These are phyloP conservation scores for Pythium dissimile DNA, from an alignment of 352 stramenopile species.

Conservation along the genomic window DNA sequence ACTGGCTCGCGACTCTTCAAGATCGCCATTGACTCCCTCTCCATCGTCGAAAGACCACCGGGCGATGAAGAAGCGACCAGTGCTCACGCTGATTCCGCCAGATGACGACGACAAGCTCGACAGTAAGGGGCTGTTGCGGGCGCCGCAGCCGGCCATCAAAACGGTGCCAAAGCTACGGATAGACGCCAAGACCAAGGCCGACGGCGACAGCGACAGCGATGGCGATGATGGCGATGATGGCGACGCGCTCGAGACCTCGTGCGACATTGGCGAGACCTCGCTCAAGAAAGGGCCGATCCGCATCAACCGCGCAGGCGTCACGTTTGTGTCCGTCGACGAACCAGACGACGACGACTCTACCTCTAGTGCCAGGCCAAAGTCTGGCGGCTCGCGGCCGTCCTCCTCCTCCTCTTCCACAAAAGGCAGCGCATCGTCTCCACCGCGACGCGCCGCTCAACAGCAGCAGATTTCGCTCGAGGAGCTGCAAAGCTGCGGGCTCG, in stretches of 20 bases:
- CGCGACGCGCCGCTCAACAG: conserved; percentile 12
- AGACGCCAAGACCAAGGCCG: not conserved
- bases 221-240: conserved; percentile 26
- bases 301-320: conserved; percentile 66
- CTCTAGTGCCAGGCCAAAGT: conserved; percentile 2
- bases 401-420: not conserved
- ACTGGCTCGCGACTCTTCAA: conserved; percentile 15
- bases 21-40: not conserved
- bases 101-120: conserved; percentile 13
- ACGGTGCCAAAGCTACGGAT: not conserved
- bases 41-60: too few relatives aligned
- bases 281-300: conserved; percentile 58
- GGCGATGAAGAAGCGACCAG: conserved; percentile 16
- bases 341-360: conserved; percentile 11
- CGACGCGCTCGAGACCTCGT: conserved; percentile 60
- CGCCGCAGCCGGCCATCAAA: conserved; percentile 14
- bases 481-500: conserved; percentile 45
- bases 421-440: not conserved
- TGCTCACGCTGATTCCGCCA: not conserved
- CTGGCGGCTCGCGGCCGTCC: not conserved
- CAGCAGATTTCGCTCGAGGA: conserved; percentile 43
- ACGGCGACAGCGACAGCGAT: conserved; percentile 17
- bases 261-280: conserved; percentile 72
- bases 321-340: conserved; percentile 35
- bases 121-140: conserved; percentile 1